Base-by-base conservation (phyloP, 73 alveolate species). In the Paramecium bursaria region DNA sequence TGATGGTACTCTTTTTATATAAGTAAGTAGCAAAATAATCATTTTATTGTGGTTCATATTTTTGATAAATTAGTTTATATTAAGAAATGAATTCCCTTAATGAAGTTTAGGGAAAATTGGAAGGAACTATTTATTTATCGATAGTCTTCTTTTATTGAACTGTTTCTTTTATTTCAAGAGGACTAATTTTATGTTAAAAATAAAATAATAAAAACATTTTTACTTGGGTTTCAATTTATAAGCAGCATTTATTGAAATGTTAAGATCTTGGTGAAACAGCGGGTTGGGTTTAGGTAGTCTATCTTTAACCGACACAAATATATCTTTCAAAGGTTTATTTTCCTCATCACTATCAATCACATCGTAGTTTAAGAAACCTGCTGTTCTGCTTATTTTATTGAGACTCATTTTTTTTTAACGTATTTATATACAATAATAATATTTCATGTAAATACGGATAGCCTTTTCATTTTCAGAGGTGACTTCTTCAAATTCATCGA, bases 381-480 rank as follows among this genome's bases (percentile, higher is more conserved):
- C 49, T 39, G 49, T 39, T 39, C 11, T 5, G 11, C 49, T 39
- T 5, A 39, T 39, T 7, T 5, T 39, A 7, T 39, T 39, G 49
- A 39, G 49, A 39, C 11, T 39, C 5, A 5, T 5, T 7, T 39
- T 39, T 11, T 7, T 39, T 39, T 39, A 39, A 39, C 49, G 49
- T 7, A 39, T 39, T 7, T 5, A 7, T 39, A 7, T 7, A 39
- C 5, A 39, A 39, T 39, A 39, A 39, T 39, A 39, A 5, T 7
- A 7, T 7, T 39, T 7, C 49, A 39, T 11, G 49, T 7, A 11
- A 39, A 7, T 39, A 39, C 11, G 14, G 49, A 39, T 35, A 67
- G 22, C 55, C 82, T 67, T 27, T 67, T 67, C 50, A 67, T 39
- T 25, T 25, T 67, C 14, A 67, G 82, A 19, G 82, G 82, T 21